Evolutionary conservation across 2,329 filamentous ascomycete species (phyloP).

Genomic region (Gremmenia infestans): DNA sequence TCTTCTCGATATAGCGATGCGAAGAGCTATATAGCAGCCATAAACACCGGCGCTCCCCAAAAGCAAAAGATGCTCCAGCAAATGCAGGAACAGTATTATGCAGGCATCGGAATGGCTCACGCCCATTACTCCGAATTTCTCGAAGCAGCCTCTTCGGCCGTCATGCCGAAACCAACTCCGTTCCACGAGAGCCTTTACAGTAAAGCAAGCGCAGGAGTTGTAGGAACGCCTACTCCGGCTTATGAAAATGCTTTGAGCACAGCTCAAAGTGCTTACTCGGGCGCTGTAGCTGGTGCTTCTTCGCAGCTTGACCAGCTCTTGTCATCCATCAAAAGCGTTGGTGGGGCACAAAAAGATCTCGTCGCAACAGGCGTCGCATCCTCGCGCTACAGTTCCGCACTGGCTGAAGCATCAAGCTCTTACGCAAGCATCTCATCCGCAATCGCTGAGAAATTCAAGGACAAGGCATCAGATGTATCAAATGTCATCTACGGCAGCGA

Average conservation of each 20-base stretch:
- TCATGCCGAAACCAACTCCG: slow-evolving; percentile 57
- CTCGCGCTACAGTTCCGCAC: slow-evolving; percentile 39
- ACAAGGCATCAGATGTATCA: slow-evolving; percentile 33
- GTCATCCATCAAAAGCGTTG: slow-evolving; percentile 35
- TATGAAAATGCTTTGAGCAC: slow-evolving; percentile 22
- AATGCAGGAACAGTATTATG: slow-evolving; percentile 66
- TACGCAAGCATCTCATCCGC: slow-evolving; percentile 57
- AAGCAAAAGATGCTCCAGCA: slow-evolving; percentile 53
- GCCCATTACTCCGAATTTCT: slow-evolving; percentile 74
- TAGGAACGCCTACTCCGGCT: slow-evolving; percentile 20
- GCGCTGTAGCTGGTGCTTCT: slow-evolving; percentile 35
- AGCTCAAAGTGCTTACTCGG: slow-evolving; percentile 19
- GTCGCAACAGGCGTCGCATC: slow-evolving; percentile 37
- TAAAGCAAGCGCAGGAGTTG: slow-evolving; percentile 19
- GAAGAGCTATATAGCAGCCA: slow-evolving; percentile 61
- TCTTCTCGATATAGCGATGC: slow-evolving; percentile 66
- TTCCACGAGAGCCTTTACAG: slow-evolving; percentile 32
- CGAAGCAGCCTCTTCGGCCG: slow-evolving; percentile 63
- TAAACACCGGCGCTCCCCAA: slow-evolving; percentile 41
- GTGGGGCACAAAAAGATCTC: slow-evolving; percentile 31
- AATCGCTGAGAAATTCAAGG: slow-evolving; percentile 28
- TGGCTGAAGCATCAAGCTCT: slow-evolving; percentile 40
- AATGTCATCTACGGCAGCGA: slow-evolving; percentile 34
- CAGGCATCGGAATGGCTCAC: slow-evolving; percentile 72
- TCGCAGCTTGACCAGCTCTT: slow-evolving; percentile 37